phyloP scores from a whole-genome alignment of 495 filamentous ascomycete species.

The Astrothelium macrocarpum region DNA sequence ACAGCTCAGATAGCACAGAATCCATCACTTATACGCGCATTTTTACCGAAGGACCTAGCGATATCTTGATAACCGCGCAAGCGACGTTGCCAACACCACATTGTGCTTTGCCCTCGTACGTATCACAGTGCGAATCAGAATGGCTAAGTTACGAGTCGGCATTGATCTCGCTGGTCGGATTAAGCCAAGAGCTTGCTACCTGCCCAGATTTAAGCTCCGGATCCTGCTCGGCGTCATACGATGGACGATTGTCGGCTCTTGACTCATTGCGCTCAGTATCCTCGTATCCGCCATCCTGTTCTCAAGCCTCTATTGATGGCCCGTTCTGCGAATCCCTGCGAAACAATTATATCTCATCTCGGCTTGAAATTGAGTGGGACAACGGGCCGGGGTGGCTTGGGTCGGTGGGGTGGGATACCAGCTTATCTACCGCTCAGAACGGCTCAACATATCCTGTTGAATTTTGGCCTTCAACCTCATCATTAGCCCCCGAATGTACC shows the following conservation, averaged over 20 bases:
- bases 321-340: background rate
- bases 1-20: background rate
- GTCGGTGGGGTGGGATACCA: too few species aligned
- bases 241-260: too few species aligned
- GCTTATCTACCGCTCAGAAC: background rate
- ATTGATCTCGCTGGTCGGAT: background rate
- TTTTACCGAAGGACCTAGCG: background rate
- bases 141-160: background rate
- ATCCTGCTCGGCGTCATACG: too few species aligned
- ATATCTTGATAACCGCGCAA: background rate
- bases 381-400: background rate
- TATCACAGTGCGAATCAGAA: slow-evolving; percentile 4
- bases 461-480: background rate
- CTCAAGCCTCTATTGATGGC: background rate
- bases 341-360: background rate
- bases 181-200: too few species aligned
- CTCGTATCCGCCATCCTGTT: too few species aligned
- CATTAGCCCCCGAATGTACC: slow-evolving; percentile 2
- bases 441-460: background rate
- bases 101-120: background rate
- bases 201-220: too few species aligned
- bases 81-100: background rate
- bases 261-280: too few species aligned
- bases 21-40: background rate
- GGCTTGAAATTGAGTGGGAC: background rate